Conservation (phyloP, 495 filamentous ascomycete species). For the Aspergillus bertholletiae region DNA sequence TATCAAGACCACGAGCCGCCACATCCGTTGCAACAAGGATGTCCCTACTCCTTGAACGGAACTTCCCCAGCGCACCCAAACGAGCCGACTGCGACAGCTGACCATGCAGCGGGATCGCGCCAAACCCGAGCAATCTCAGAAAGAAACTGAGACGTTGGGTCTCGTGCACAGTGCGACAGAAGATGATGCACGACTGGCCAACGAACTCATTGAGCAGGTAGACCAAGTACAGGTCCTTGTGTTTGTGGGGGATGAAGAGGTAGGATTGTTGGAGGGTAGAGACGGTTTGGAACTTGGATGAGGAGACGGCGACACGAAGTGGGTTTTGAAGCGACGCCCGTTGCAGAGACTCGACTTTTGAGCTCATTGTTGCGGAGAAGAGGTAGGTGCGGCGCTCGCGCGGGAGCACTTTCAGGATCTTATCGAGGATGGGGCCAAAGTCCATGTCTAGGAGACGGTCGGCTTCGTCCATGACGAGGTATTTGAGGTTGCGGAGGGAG, state of each 20-base stretch:
- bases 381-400: constrained; percentile 74
- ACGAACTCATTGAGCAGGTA: constrained; percentile 80
- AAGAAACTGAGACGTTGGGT: constrained; percentile 80
- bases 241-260: constrained; percentile 79
- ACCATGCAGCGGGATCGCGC: constrained; percentile 88
- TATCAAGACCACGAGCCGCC: constrained; percentile 91
- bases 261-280: constrained; percentile 78
- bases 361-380: constrained; percentile 91
- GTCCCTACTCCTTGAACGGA: constrained; percentile 67
- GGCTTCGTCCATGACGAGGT: constrained; percentile 93
- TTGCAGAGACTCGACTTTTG: constrained; percentile 88
- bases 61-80: constrained; percentile 82
- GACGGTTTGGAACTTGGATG: constrained; percentile 81
- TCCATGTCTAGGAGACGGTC: constrained; percentile 91
- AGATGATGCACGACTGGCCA: constrained; percentile 83
- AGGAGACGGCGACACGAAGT: constrained; percentile 67
- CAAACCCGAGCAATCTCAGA: constrained; percentile 73
- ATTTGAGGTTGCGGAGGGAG: constrained; percentile 70
- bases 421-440: constrained; percentile 88
- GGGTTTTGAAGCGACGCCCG: constrained; percentile 82
- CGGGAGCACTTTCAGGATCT: constrained; percentile 78
- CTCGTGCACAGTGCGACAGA: constrained; percentile 90
- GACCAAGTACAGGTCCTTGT: constrained; percentile 89
- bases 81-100: constrained; percentile 82
- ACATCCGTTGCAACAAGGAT: constrained; percentile 97